These are phyloP conservation scores for Mycena floridula DNA, from an alignment of 768 basidiomycete genomes.

Conservation along the genomic window DNA sequence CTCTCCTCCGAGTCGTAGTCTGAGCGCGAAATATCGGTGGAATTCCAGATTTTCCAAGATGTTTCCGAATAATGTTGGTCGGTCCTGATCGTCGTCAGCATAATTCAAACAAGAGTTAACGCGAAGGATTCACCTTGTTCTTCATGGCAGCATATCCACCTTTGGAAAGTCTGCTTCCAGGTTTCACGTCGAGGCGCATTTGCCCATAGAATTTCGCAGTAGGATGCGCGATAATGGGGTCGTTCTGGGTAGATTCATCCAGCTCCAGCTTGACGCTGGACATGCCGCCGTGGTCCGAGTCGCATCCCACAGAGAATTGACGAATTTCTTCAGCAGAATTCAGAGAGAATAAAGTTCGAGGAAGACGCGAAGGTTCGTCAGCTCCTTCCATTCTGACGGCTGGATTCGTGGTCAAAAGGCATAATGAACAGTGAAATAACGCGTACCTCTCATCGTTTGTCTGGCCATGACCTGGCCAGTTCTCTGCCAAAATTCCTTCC, in stretches of 20 bases:
- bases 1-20: constrained; percentile 73
- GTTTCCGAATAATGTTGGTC: constrained; percentile 85
- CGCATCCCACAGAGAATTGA: constrained; percentile 75
- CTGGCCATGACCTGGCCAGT: neutral
- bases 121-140: constrained; percentile 51
- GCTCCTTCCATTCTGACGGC: constrained; percentile 75
- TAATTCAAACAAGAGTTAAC: neutral
- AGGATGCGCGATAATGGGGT: constrained; percentile 35
- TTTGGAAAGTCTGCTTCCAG: constrained; percentile 61
- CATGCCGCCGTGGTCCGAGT: constrained; percentile 82
- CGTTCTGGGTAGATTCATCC: constrained; percentile 43
- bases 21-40: constrained; percentile 76
- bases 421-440: neutral
- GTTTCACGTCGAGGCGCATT: constrained; percentile 64
- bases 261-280: constrained; percentile 76
- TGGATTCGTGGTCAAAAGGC: constrained; percentile 18
- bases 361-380: constrained; percentile 51
- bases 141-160: constrained; percentile 91
- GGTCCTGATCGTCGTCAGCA: constrained; percentile 34
- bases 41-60: constrained; percentile 77
- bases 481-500: neutral
- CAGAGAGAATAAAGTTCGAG: constrained; percentile 63
- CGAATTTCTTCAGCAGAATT: constrained; percentile 51
- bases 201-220: constrained; percentile 77
- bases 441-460: neutral